Evolutionary conservation across 805 yeast species (phyloP).

Genomic region (Gaillardinia entomophila): DNA sequence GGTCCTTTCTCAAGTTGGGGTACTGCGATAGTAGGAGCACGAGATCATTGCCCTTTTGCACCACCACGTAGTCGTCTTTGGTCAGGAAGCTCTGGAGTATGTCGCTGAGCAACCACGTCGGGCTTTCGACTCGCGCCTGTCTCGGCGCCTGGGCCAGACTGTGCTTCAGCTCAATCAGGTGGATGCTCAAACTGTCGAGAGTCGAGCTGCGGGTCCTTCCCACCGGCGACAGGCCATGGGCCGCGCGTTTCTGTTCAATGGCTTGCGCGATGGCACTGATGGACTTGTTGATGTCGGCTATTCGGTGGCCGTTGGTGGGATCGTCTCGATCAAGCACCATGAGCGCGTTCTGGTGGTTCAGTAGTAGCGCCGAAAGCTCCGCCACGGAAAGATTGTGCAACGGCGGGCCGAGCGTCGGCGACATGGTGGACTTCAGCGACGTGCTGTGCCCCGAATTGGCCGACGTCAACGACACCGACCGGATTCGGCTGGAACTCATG

Average conservation of each 20-base stretch:
- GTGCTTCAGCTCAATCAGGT: slow-evolving; percentile 7
- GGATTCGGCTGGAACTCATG: neutral
- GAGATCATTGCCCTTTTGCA: slow-evolving; percentile 62
- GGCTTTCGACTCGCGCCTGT: neutral
- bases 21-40: slow-evolving; percentile 49
- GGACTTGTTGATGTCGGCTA: neutral
- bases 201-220: slow-evolving; percentile 9
- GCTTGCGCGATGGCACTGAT: neutral
- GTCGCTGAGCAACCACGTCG: slow-evolving; percentile 61
- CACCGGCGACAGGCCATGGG: slow-evolving; percentile 3
- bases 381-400: neutral
- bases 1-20: slow-evolving; percentile 59
- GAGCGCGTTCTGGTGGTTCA: neutral
- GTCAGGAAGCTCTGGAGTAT: slow-evolving; percentile 49
- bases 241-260: neutral
- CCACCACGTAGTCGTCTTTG: slow-evolving; percentile 42
- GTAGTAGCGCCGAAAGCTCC: neutral
- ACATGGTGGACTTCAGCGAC: neutral
- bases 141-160: neutral
- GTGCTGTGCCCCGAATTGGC: neutral
- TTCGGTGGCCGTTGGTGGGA: neutral
- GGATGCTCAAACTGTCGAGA: slow-evolving; percentile 12
- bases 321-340: neutral
- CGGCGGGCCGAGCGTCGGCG: neutral
- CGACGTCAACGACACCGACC: neutral